phyloP scores from a whole-genome alignment of 1,139 yeast species.

The Blastobotrys arbuscula region DNA sequence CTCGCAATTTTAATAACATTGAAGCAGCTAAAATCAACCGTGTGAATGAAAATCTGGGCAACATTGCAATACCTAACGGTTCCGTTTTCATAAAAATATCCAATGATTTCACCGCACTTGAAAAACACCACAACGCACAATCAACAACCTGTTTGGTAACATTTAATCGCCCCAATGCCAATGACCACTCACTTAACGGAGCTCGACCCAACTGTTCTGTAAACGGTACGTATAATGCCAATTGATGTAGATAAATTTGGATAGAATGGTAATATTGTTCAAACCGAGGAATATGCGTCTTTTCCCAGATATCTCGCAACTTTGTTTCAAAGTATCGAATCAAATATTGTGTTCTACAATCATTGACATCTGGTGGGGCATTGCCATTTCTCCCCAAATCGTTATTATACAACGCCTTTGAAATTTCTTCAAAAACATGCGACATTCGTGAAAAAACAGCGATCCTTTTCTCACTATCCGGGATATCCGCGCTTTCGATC shows the following conservation, averaged over 20 bases:
- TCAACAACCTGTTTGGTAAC: slow-evolving; percentile 21
- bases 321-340: slow-evolving; percentile 25
- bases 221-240: slow-evolving; percentile 37
- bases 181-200: slow-evolving; percentile 35
- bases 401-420: slow-evolving; percentile 24
- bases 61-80: slow-evolving; percentile 38
- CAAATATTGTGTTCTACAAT: slow-evolving; percentile 23
- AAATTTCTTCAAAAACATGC: slow-evolving; percentile 55
- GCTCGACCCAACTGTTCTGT: slow-evolving; percentile 30
- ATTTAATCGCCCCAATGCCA: slow-evolving; percentile 26
- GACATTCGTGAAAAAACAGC: slow-evolving; percentile 59
- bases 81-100: slow-evolving; percentile 17
- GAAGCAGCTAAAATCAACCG: slow-evolving; percentile 66
- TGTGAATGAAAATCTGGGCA: slow-evolving; percentile 60
- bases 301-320: slow-evolving; percentile 10
- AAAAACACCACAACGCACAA: slow-evolving; percentile 23
- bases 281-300: slow-evolving; percentile 9
- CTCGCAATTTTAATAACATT: slow-evolving; percentile 55
- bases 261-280: slow-evolving; percentile 46
- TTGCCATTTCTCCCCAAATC: slow-evolving; percentile 19
- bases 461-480: slow-evolving; percentile 33
- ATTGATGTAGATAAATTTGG: slow-evolving; percentile 71
- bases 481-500: slow-evolving; percentile 38
- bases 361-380: slow-evolving; percentile 29
- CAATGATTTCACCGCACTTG: slow-evolving; percentile 22